Base-by-base conservation (phyloP, 805 yeast genomes). In the Nakazawaea peltata region DNA sequence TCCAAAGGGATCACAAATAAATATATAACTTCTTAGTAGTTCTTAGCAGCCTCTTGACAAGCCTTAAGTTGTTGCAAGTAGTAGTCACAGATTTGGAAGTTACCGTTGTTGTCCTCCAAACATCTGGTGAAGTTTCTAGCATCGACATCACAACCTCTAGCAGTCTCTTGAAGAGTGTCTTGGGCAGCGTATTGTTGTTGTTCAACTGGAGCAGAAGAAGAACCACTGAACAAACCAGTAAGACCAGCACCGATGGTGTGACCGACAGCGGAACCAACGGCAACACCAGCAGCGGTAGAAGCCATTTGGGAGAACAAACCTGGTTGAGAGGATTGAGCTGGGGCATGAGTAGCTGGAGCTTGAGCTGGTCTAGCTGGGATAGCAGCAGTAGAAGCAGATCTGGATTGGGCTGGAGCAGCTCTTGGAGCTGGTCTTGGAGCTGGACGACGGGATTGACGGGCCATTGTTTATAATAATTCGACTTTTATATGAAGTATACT, bases 261-360 rank as follows among this genome's bases (percentile, higher is more conserved):
- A 43, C 98, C 98, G 37, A 90, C 79, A 42, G 97, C 81, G 34
- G 96, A 85, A 51, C 98, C 98, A 39, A 92, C 97, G 36, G 97
- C 98, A 30, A 92, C 98, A 78, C 98, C 98, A 33, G 97, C 98
- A 37, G 98, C 98, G 32, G 98, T 92, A 32, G 94, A 71, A 26
- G 97, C 97, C 98, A 92, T 92, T 65, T 92, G 94, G 41, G 90
- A 83, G 52, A 90, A 88, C 56, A 90, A 51, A 51, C 97, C 97
- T 32, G 97, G 97, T 50, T 70, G 74, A 48, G 51, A 54, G 27
- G 74, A 71, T 53, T 67, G 80, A 23, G 70, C 61, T 40, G 65
- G 61, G 40, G 67, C 68, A 41, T 68, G 69, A 35, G 66, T 54
- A 27, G 57, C 50, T 21, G 23, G 23, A 7, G 10, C 10, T 21